A percentile compares a stretch with the other conserved stretches of the same genome.
Evolutionary conservation across 1,139 yeast genomes (phyloP).

Genomic region (Nakaseomyces delphensis): DNA sequence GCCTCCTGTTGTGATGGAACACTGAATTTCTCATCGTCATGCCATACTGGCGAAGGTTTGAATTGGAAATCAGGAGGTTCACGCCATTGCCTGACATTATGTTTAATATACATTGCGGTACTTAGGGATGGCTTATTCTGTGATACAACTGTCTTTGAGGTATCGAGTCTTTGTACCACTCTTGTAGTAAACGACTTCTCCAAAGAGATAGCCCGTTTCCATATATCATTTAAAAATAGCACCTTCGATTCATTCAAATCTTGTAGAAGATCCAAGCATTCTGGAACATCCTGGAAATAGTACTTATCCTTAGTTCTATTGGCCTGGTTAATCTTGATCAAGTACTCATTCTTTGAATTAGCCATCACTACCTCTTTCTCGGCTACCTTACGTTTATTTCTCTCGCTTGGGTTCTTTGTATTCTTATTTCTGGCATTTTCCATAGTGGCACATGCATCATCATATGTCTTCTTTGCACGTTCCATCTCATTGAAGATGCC

Average conservation of each 20-base stretch:
- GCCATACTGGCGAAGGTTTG: conserved; percentile 92
- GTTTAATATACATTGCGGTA: conserved; percentile 87
- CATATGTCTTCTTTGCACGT: conserved; percentile 68
- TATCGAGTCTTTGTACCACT: conserved; percentile 44
- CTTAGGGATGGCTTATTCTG: conserved; percentile 73
- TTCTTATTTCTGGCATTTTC: conserved; percentile 75
- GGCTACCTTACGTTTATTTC: conserved; percentile 46
- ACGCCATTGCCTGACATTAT: conserved; percentile 65
- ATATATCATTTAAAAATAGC: conserved; percentile 57
- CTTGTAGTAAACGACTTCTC: conserved; percentile 50
- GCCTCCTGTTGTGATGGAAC: conserved; percentile 54
- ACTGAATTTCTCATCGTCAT: conserved; percentile 79
- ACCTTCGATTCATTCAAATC: conserved; percentile 77
- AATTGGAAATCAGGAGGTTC: conserved; percentile 83
- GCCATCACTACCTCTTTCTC: conserved; percentile 78
- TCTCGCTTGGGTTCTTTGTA: conserved; percentile 44
- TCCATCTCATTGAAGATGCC: conserved; percentile 56
- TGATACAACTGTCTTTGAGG: conserved; percentile 49
- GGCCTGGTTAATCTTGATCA: conserved; percentile 73
- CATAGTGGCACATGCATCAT: conserved; percentile 68
- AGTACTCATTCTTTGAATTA: conserved; percentile 70
- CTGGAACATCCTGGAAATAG: conserved; percentile 90
- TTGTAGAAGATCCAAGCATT: conserved; percentile 76
- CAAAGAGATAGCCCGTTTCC: conserved; percentile 53
- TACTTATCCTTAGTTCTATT: conserved; percentile 89